Base-by-base conservation (phyloP, 2,329 filamentous ascomycete species). In the Fusarium abutilonis region DNA sequence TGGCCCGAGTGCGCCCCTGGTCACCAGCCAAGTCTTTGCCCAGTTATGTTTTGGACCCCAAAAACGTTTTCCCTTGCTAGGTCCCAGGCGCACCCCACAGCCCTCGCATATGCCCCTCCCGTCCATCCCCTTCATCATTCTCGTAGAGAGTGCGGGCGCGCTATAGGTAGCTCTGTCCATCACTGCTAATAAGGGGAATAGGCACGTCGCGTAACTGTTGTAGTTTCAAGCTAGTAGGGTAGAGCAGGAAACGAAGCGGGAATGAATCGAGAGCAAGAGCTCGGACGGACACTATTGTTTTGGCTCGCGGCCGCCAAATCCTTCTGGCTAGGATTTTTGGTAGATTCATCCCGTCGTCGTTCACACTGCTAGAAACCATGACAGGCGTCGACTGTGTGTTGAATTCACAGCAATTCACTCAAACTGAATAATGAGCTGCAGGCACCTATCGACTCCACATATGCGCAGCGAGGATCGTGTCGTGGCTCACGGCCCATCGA, bases 91-190 rank as follows among this genome's bases (percentile, higher is more conserved):
- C 60, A 63, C 46, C 48, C 60, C 61, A 46, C 60, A 48, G 26
- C 53, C 59, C 32, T 44, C n/a, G 41, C 13, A 4, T 34, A 41
- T 56, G 44, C 54, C 60, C 60, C 56, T 60, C 56, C 58, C 54
- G 60, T 56, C 60, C 60, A n/a, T n/a, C n/a, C n/a, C 55, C 60
- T 60, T 64, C 48, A 56, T 45, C 32, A 40, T 50, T 60, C 54
- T 63, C 54, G 60, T 54, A 64, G 59, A 42, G 41, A 49, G 41
- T 50, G 50, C 29, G 29, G 52, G 51, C 47, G 47, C 41, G 54
- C 54, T 29, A 34, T 47, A 52, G 38, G 29, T 61, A n/a, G n/a
- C n/a, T n/a, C n/a, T n/a, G n/a, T n/a, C n/a, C n/a, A n/a, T n/a
- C n/a, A n/a, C 46, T 40, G 28, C 43, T 32, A 60, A 50, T 21